Base-by-base conservation (phyloP, 805 yeast species). In the Candida easanensis region DNA sequence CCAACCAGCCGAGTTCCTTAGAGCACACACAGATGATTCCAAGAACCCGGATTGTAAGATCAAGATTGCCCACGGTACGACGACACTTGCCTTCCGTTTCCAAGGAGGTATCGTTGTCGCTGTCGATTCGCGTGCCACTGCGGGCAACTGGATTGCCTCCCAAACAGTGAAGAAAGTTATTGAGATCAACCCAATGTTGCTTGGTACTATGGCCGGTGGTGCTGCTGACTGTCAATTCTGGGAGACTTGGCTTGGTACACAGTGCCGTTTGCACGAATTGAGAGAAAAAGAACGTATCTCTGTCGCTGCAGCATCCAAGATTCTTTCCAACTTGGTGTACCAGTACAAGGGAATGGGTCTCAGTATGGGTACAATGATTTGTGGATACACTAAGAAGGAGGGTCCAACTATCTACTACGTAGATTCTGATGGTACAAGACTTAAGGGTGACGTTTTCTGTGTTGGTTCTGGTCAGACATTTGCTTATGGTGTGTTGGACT, bases 121-220 rank as follows among this genome's bases (percentile, higher is more conserved):
- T 0, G 99, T 93, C 10, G 99, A 93, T 70, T 89, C 97, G 33
- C 81, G 99, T 66, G 99, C 99, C 46, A 86, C 98, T 8, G 96
- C 96, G 2, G 99, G 99, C 36, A 82, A 85, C 58, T 91, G 97
- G 97, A 84, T 93, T 57, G 98, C 97, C 17, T 89, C 97, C 14
- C 97, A 90, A 65, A 89, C 97, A 3, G 99, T 93, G 51, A 91
- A 91, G 68, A 93, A 93, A 68, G 99, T 93, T 43, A 89, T 93
- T 58, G 91, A 91, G 66, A 93, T 93, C 69, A 93, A 93, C 66
- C 97, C 97, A 41, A 85, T 87, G 64, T 69, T 93, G 51, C 75
- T 93, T 57, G 99, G 99, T 52, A 93, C 99, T 17, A 82, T 93
- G 97, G 99, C 99, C 26, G 99, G 99, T 69, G 98, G 98, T 72